Conservation (phyloP, 768 basidiomycete genomes). For the Baorangia bicolor region DNA sequence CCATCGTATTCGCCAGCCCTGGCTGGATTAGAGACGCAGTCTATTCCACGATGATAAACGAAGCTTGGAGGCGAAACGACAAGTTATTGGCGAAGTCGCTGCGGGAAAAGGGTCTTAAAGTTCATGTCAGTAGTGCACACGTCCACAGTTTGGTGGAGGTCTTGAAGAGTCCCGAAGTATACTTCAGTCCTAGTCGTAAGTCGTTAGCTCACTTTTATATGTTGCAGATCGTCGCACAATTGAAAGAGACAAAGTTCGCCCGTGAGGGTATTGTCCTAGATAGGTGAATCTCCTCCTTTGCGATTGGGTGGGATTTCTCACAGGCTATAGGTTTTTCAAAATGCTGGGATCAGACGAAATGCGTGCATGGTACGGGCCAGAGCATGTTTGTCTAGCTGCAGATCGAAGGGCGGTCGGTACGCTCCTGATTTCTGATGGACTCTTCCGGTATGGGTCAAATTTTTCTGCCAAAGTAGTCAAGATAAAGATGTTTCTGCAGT, state of each 20-base stretch:
- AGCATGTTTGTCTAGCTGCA: constrained; percentile 88
- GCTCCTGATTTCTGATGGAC: constrained; percentile 89
- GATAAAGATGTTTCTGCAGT: constrained; percentile 38
- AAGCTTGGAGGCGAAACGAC: constrained; percentile 79
- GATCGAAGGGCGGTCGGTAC: constrained; percentile 94
- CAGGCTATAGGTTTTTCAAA: constrained; percentile 80
- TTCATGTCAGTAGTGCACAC: constrained; percentile 91
- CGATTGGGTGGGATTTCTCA: not conserved
- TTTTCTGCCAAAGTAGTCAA: not conserved
- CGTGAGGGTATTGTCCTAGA: constrained; percentile 90
- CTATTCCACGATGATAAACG: constrained; percentile 76
- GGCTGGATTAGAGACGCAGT: constrained; percentile 94
- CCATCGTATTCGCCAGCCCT: constrained; percentile 94
- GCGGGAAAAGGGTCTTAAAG: constrained; percentile 83
- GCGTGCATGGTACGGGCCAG: constrained; percentile 97
- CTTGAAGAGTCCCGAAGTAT: constrained; percentile 89
- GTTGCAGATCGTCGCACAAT: constrained; percentile 61
- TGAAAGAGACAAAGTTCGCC: constrained; percentile 97
- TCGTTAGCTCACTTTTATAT: not conserved
- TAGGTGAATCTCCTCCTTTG: constrained; percentile 46
- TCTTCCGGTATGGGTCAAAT: constrained; percentile 68
- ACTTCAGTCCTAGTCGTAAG: constrained; percentile 10
- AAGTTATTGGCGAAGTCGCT: constrained; percentile 74
- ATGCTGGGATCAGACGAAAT: constrained; percentile 94
- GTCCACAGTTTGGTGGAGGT: constrained; percentile 96